These are phyloP conservation scores for Adansonia rubrostipa DNA, from an alignment of 441 rosid species.

Conservation along the genomic window DNA sequence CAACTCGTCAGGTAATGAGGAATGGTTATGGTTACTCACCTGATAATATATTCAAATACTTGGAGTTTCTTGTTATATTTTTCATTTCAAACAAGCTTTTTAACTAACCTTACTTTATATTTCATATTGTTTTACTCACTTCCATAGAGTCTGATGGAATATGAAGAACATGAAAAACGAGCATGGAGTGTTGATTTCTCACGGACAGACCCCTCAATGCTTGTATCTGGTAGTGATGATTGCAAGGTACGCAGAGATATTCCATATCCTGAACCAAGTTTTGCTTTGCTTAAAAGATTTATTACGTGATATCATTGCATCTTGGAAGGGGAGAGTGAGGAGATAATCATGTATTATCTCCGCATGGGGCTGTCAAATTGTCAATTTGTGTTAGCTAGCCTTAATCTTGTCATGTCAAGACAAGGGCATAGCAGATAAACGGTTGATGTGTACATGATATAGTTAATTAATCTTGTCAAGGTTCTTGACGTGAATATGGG, in stretches of 20 bases:
- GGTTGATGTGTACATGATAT: background rate
- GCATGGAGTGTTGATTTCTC: conserved; percentile 99
- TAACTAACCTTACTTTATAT: conserved; percentile 7
- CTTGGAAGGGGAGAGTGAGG: conserved; percentile 8
- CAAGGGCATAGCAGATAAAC: conserved; percentile 4
- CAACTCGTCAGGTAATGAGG: conserved; percentile 80
- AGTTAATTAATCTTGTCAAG: conserved; percentile 17
- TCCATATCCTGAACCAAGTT: conserved; percentile 22
- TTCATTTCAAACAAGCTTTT: background rate
- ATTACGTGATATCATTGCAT: conserved; percentile 18
- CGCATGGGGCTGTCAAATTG: background rate
- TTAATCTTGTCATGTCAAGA: conserved; percentile 6
- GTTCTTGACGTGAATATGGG: background rate
- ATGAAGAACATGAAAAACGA: conserved; percentile 98
- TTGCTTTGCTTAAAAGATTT: conserved; percentile 17
- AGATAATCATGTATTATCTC: background rate
- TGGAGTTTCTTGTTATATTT: background rate
- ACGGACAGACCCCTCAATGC: conserved; percentile 93
- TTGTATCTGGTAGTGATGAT: conserved; percentile 95
- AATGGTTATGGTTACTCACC: conserved; percentile 5
- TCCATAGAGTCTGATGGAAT: conserved; percentile 89
- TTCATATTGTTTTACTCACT: conserved; percentile 15
- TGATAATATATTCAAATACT: background rate
- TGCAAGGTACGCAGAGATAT: conserved; percentile 62
- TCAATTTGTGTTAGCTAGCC: background rate